Evolutionary conservation across 108 stramenopile genomes (phyloP), one percentile per base, ranked within the genome.

Genomic region (Nitzschia sp.): DNA sequence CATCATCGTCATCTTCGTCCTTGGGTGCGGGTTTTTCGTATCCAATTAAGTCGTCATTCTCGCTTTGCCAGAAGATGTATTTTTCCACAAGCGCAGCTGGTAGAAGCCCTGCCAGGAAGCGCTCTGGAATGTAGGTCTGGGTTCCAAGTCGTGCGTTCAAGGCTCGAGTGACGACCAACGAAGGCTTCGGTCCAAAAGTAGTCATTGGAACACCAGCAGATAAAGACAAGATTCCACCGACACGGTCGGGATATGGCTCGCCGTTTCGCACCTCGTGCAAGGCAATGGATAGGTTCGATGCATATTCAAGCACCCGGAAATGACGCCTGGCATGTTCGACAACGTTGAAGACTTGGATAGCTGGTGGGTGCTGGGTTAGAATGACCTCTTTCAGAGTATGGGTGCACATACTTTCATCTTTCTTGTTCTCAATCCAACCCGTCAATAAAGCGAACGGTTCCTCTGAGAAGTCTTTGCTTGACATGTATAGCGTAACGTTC

Each of bases 51-150:
- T 92, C 77, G 69, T 97, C 95, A 41, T 96, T 85, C 68, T 94
- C 92, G 52, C 91, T 91, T 59, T 98, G 98, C 99, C 99, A 99
- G 71, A 98, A 98, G 22, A 89, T 52, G 66, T 98, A 98, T 59
- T 82, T 87, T 23, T 96, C 96, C n/a, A 97, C 82, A 29, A 99
- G 80, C 9, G 91, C 87, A 45, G 88, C 84, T 23, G 99, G 99
- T 13, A 99, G 53, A 11, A 97, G 73, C 5, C 99, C 99, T 1
- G 90, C 90, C 25, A 99, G 71, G 50, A 97, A 90, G 28, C 96
- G 70, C 15, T 82, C 72, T 3, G 97, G 97, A 50, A 97, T 84
- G 29, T 80, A 88, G 9, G 83, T 90, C 61, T 98, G 95, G 1
- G 82, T 79, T 32, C 97, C 97, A 41, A 97, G 76, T 15, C 88